phyloP scores from a whole-genome alignment of 1,139 yeast genomes.

The Pneumocystis carinii region DNA sequence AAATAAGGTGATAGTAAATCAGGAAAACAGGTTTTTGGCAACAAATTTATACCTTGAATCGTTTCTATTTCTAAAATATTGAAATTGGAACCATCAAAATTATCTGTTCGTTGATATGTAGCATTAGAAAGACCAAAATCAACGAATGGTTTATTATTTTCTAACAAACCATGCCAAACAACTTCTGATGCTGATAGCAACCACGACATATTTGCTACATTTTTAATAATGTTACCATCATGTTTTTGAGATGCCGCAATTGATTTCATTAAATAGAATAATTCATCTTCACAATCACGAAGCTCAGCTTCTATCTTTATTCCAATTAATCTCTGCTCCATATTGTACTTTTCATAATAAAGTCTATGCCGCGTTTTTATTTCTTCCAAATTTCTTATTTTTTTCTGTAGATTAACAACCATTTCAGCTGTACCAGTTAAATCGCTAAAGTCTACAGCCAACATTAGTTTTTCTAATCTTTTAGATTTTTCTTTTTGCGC shows the following conservation, averaged over 20 bases:
- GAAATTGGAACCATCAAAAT: slow-evolving; percentile 49
- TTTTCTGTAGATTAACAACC: slow-evolving; percentile 41
- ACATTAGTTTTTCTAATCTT: slow-evolving; percentile 46
- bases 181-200: slow-evolving; percentile 55
- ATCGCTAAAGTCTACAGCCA: slow-evolving; percentile 57
- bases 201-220: slow-evolving; percentile 36
- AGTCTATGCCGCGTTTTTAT: slow-evolving; percentile 35
- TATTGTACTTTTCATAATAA: slow-evolving; percentile 10
- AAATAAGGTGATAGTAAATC: slow-evolving; percentile 48
- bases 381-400: slow-evolving; percentile 32
- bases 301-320: slow-evolving; percentile 16
- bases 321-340: slow-evolving; percentile 12
- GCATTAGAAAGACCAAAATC: slow-evolving; percentile 58
- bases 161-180: slow-evolving; percentile 54
- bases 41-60: slow-evolving; percentile 59
- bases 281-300: slow-evolving; percentile 30
- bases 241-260: slow-evolving; percentile 33
- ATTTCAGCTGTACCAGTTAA: slow-evolving; percentile 39
- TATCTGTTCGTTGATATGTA: slow-evolving; percentile 43
- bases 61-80: slow-evolving; percentile 45
- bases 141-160: slow-evolving; percentile 46
- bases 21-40: slow-evolving; percentile 47
- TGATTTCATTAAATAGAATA: slow-evolving; percentile 53
- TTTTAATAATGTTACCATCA: slow-evolving; percentile 26
- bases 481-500: slow-evolving; percentile 41